Percentiles rank a stretch among this genome's conserved stretches.
phyloP scores from a whole-genome alignment of 2,329 filamentous ascomycete species.

The Calonectria fujianensis region DNA sequence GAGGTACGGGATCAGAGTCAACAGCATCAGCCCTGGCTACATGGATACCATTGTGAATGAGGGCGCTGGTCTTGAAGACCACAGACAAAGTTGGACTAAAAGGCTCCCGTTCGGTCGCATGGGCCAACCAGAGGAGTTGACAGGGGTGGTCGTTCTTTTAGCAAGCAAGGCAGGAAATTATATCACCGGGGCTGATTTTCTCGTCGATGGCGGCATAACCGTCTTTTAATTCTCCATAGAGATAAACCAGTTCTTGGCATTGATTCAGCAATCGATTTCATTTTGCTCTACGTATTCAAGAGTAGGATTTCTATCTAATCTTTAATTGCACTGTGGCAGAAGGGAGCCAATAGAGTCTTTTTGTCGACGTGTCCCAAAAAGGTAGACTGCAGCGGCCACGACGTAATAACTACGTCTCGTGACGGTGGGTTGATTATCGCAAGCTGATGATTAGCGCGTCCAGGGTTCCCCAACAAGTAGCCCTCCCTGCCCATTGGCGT shows the following conservation, averaged over 20 bases:
- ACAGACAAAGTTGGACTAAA: neutral
- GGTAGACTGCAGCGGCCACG: neutral
- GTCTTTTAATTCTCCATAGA: neutral
- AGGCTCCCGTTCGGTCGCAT: neutral
- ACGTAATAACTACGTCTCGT: neutral
- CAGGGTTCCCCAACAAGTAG: neutral
- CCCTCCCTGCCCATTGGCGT: neutral
- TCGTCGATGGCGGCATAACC: constrained; percentile 75
- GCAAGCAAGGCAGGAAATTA: constrained; percentile 78
- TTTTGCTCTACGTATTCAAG: too few relatives aligned
- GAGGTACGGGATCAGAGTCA: constrained; percentile 80
- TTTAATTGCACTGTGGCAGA: too few relatives aligned
- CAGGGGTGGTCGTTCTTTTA: constrained; percentile 76
- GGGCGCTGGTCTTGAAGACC: constrained; percentile 72
- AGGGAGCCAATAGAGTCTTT: too few relatives aligned
- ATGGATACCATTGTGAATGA: constrained; percentile 85
- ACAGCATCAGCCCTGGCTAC: constrained; percentile 82
- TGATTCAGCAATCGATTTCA: too few relatives aligned
- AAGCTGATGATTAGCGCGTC: neutral
- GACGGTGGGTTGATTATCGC: neutral
- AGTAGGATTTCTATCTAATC: too few relatives aligned
- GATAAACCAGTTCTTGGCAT: neutral
- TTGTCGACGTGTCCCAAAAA: neutral
- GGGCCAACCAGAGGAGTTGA: neutral
- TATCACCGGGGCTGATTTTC: constrained; percentile 80